phyloP scores from a whole-genome alignment of 2,329 filamentous ascomycete species.

The Fusarium metavorans region DNA sequence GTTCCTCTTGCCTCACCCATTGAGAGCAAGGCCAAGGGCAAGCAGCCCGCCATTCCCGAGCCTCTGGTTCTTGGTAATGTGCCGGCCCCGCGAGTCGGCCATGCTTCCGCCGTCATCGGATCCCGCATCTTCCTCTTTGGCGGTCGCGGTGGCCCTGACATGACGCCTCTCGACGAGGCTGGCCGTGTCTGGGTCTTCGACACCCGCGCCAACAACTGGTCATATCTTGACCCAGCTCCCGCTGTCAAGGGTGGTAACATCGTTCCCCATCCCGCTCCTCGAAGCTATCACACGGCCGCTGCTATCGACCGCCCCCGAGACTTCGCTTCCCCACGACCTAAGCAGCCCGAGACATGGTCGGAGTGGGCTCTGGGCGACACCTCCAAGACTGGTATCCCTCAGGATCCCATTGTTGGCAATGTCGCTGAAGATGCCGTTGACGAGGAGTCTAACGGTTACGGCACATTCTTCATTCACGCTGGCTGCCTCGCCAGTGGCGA shows the following conservation, averaged over 20 bases:
- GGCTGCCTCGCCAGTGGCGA: slow-evolving; percentile 75
- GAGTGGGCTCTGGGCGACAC: slow-evolving; percentile 68
- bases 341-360: slow-evolving; percentile 61
- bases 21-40: slow-evolving; percentile 55
- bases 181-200: slow-evolving; percentile 84
- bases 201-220: slow-evolving; percentile 73
- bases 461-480: slow-evolving; percentile 81
- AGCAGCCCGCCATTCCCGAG: slow-evolving; percentile 47
- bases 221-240: slow-evolving; percentile 68
- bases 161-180: slow-evolving; percentile 78
- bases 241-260: slow-evolving; percentile 56
- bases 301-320: slow-evolving; percentile 68
- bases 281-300: slow-evolving; percentile 77
- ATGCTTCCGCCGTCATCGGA: slow-evolving; percentile 76
- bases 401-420: slow-evolving; percentile 68
- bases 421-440: slow-evolving; percentile 70
- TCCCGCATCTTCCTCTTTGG: slow-evolving; percentile 84
- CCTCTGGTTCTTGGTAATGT: slow-evolving; percentile 56
- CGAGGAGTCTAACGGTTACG: slow-evolving; percentile 71
- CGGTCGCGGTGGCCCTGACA: slow-evolving; percentile 76
- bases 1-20: slow-evolving; percentile 52
- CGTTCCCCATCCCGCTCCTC: slow-evolving; percentile 66
- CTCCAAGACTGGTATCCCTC: slow-evolving; percentile 67
- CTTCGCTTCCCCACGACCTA: slow-evolving; percentile 53
- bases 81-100: slow-evolving; percentile 77